Evolutionary conservation across 768 basidiomycete species (phyloP).

Genomic region (Collybia mongolica): DNA sequence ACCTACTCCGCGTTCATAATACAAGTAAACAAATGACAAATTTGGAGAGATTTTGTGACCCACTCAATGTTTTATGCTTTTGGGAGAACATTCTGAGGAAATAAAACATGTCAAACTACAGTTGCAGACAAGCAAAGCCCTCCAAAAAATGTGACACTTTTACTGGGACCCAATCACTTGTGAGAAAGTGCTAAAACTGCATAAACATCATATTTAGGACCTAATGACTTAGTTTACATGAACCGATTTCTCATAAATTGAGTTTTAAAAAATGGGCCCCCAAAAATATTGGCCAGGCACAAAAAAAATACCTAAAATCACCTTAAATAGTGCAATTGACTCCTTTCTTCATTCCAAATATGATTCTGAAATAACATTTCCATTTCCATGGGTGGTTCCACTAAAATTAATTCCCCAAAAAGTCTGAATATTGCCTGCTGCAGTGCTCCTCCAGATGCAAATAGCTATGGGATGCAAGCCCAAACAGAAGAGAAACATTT

Average conservation of each 20-base stretch:
- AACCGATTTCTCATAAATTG: background rate
- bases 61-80: no score
- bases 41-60: no score
- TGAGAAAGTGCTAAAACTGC: no score
- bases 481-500: background rate
- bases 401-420: conserved; percentile 2
- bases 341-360: conserved; percentile 1
- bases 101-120: no score
- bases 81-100: no score
- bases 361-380: background rate
- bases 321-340: conserved; percentile 5
- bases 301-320: conserved; percentile 8
- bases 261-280: background rate
- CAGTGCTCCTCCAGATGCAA: background rate
- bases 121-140: conserved; percentile 1
- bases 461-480: background rate
- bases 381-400: background rate
- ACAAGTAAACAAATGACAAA: no score
- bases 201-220: background rate
- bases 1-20: no score
- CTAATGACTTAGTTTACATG: background rate
- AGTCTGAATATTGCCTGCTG: background rate
- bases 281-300: conserved; percentile 2
- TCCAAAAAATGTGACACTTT: background rate
- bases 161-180: background rate